phyloP scores from a whole-genome alignment of 768 basidiomycete genomes.

The Lentinula edodes region DNA sequence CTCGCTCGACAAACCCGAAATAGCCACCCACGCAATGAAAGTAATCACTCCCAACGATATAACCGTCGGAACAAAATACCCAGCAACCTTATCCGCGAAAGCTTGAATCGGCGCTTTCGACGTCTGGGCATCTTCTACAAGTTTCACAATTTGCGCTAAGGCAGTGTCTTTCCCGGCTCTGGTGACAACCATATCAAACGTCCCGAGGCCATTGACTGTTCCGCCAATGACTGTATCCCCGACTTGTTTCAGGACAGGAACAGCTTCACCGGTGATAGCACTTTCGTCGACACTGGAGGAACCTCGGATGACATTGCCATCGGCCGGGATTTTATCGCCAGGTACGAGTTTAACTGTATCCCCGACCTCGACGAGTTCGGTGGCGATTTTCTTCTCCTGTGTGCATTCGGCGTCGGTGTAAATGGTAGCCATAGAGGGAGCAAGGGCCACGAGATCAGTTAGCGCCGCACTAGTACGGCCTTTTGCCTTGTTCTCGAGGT shows the following conservation, averaged over 20 bases:
- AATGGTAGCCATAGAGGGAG: constrained; percentile 93
- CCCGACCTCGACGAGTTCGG: constrained; percentile 91
- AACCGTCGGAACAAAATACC: constrained; percentile 91
- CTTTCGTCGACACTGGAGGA: constrained; percentile 92
- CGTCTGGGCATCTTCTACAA: constrained; percentile 98
- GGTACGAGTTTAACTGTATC: constrained; percentile 93
- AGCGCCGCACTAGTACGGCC: constrained; percentile 95
- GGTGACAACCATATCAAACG: constrained; percentile 93
- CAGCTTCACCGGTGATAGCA: constrained; percentile 91
- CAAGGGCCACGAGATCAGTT: constrained; percentile 92
- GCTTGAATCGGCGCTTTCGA: constrained; percentile 97
- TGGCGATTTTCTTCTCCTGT: constrained; percentile 86
- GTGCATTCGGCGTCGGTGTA: constrained; percentile 82
- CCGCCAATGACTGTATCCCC: constrained; percentile 93
- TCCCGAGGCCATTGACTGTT: constrained; percentile 95
- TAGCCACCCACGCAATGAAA: constrained; percentile 76
- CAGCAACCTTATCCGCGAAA: constrained; percentile 91
- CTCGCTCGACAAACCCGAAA: constrained; percentile 54
- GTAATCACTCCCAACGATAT: constrained; percentile 78
- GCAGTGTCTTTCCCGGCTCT: constrained; percentile 96
- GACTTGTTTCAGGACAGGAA: constrained; percentile 78
- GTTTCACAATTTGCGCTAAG: constrained; percentile 89
- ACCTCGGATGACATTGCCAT: constrained; percentile 85
- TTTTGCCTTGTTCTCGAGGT: constrained; percentile 94
- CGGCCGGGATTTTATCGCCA: constrained; percentile 94